Evolutionary conservation across 2,329 filamentous ascomycete genomes (phyloP), one percentile per base, ranked within the genome.

Genomic region (Ophiostoma fasciatum): DNA sequence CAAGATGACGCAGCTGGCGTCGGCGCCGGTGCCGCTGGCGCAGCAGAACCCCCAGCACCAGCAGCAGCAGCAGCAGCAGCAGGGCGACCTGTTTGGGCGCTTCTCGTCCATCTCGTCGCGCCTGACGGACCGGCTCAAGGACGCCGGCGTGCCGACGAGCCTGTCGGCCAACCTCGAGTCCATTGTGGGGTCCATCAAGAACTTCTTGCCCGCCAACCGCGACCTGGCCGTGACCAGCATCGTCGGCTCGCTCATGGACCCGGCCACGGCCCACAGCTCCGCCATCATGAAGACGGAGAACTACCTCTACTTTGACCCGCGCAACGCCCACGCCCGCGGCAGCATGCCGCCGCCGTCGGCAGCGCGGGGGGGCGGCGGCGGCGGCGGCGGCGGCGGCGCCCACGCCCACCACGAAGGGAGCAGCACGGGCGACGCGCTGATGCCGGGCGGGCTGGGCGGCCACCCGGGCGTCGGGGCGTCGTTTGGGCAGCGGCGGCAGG

Each of bases 181-280:
- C 21, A 72, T 98, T 29, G 87, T 96, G 43, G 88, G 84, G 6
- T 88, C 88, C 29, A 88, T 98, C 51, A 98, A 96, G 61, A 96
- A 94, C 59, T 93, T 98, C 59, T 63, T 98, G n/a, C 90, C 92
- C 0, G 83, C 76, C 12, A 92, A 98, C 60, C 84, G 87, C 49
- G 92, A 98, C 52, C 71, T 96, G 9, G 96, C 90, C 0, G 73
- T 98, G 36, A 98, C 92, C 38, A 96, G 96, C 60, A 94, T 98
- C 52, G 88, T 90, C 28, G 90, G 98, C 57, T 93, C 84, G 2
- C 78, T 98, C 50, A 98, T 98, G 88, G 90, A 98, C 51, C 90
- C 90, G 0, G 71, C 83, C 31, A 75, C 84, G 10, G 88, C 90
- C 4, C 84, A 83, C 4, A 88, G 83, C 6, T 88, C 81, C 19